A percentile compares a stretch with the other conserved stretches of the same genome.
These are phyloP conservation scores for Pestalotiopsis sp. DNA, from an alignment of 2,329 filamentous ascomycete species.

Conservation along the genomic window DNA sequence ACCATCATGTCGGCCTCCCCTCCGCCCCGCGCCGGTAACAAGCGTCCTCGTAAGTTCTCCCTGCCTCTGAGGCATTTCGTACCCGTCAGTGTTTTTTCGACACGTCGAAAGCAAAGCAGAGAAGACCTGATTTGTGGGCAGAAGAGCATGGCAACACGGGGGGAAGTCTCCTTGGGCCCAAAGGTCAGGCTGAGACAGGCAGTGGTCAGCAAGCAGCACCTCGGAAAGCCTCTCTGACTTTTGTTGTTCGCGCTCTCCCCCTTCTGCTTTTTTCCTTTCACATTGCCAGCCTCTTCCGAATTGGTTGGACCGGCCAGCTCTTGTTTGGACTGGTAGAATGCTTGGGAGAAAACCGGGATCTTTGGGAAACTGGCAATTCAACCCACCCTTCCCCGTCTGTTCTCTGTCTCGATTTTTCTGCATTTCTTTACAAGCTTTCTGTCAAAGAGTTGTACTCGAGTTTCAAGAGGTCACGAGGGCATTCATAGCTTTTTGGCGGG, in stretches of 20 bases:
- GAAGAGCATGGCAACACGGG: not conserved
- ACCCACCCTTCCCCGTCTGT: no score
- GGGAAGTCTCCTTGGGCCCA: no score
- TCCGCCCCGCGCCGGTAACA: conserved; percentile 26
- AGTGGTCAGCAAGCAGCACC: no score
- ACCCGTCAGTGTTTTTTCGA: not conserved
- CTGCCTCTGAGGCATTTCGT: not conserved
- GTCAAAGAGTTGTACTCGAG: not conserved
- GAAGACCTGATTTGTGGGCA: not conserved
- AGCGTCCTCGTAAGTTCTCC: conserved; percentile 31
- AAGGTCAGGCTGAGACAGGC: no score
- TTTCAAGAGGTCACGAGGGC: not conserved
- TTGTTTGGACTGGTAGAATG: no score
- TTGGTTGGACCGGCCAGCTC: no score
- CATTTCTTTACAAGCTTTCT: not conserved
- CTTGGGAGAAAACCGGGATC: no score
- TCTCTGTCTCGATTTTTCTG: not conserved
- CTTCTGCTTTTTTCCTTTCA: no score
- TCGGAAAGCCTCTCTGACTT: no score
- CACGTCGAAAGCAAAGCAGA: conserved; percentile 10
- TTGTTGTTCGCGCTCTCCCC: no score
- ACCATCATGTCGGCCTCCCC: conserved; percentile 12
- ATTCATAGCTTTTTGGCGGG: not conserved
- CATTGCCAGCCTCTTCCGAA: no score
- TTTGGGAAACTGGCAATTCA: no score